Conservation (phyloP, 1,139 yeast species). For the Candida sp. region DNA sequence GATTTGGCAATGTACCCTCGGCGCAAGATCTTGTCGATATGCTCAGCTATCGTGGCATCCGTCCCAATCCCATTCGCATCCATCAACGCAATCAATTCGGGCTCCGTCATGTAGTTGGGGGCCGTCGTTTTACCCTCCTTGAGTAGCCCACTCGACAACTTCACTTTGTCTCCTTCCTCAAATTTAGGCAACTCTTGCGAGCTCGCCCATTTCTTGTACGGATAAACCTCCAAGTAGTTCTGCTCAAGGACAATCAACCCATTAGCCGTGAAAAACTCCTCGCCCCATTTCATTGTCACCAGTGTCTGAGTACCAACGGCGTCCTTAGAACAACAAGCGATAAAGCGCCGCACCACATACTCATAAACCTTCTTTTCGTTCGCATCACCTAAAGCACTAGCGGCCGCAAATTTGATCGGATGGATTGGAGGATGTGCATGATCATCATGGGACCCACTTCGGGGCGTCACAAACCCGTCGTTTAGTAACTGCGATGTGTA, state of each 20-base stretch:
- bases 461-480: slow-evolving; percentile 57
- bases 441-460: slow-evolving; percentile 86
- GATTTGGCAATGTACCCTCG: slow-evolving; percentile 70
- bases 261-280: slow-evolving; percentile 68
- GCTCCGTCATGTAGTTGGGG: slow-evolving; percentile 86
- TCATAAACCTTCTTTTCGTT: slow-evolving; percentile 81
- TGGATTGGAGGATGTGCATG: slow-evolving; percentile 99
- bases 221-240: slow-evolving; percentile 82
- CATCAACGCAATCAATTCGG: slow-evolving; percentile 93
- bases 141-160: slow-evolving; percentile 58
- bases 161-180: slow-evolving; percentile 56
- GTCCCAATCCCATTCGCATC: slow-evolving; percentile 98
- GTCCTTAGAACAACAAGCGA: slow-evolving; percentile 93
- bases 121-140: slow-evolving; percentile 80
- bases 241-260: slow-evolving; percentile 76
- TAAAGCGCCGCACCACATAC: slow-evolving; percentile 81
- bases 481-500: slow-evolving; percentile 41
- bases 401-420: slow-evolving; percentile 64
- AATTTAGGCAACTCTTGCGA: slow-evolving; percentile 70
- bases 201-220: slow-evolving; percentile 81
- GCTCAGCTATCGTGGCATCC: slow-evolving; percentile 99
- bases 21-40: slow-evolving; percentile 76
- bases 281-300: slow-evolving; percentile 75
- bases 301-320: slow-evolving; percentile 79
- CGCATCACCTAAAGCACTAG: slow-evolving; percentile 35